Conservation (phyloP, 2,329 filamentous ascomycete species). For the Calonectria naviculata region DNA sequence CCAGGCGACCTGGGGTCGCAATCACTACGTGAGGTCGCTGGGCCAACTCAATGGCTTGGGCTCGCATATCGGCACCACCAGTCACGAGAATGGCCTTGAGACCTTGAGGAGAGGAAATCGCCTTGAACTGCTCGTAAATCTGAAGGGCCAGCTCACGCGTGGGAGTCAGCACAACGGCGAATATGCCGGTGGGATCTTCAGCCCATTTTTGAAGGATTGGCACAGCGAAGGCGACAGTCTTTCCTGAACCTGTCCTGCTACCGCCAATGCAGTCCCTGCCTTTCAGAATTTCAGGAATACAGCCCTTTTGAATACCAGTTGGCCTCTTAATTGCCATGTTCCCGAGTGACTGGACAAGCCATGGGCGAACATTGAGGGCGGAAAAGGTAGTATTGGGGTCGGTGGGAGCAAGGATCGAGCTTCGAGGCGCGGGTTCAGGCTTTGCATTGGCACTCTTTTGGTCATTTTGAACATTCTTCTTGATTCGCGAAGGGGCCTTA, state of each 20-base stretch:
- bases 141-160: constrained; percentile 93
- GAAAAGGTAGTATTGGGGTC: constrained; percentile 75
- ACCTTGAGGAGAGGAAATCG: constrained; percentile 87
- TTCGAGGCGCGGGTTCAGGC: constrained; percentile 37
- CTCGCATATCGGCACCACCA: constrained; percentile 91
- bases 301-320: constrained; percentile 91
- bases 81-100: constrained; percentile 92
- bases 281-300: constrained; percentile 91
- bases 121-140: constrained; percentile 96
- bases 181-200: constrained; percentile 91
- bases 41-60: constrained; percentile 86
- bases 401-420: constrained; percentile 60
- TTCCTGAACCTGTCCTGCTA: constrained; percentile 94
- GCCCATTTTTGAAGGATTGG: constrained; percentile 96
- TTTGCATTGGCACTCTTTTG: constrained; percentile 32
- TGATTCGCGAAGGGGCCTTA: constrained; percentile 65
- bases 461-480: constrained; percentile 46
- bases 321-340: constrained; percentile 86
- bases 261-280: constrained; percentile 96
- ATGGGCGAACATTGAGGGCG: constrained; percentile 79
- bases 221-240: constrained; percentile 95
- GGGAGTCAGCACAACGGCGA: constrained; percentile 88
- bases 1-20: constrained; percentile 91
- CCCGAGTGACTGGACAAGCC: constrained; percentile 85
- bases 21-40: constrained; percentile 91